phyloP scores from a whole-genome alignment of 2,329 filamentous ascomycete genomes.

The Neophaeococcomyces aloes region DNA sequence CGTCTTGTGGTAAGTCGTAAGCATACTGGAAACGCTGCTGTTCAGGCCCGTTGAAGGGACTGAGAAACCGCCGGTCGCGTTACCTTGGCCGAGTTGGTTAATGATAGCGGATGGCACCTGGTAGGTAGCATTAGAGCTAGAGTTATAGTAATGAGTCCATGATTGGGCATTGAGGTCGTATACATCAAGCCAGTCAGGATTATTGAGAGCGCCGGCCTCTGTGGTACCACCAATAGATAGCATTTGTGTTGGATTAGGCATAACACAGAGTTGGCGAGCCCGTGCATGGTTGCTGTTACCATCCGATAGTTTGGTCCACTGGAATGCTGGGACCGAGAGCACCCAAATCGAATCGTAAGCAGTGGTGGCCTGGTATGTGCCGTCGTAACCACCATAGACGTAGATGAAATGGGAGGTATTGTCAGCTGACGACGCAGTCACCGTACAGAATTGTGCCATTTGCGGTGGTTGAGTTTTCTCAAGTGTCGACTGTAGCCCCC shows the following conservation, averaged over 20 bases:
- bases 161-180: not conserved
- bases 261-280: not conserved
- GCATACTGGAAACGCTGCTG: not conserved
- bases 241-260: not conserved
- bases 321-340: conserved; percentile 28
- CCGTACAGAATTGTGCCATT: conserved; percentile 32
- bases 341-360: conserved; percentile 28
- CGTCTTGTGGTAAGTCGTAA: not conserved
- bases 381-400: conserved; percentile 29
- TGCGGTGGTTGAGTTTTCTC: conserved; percentile 27
- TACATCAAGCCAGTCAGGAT: not conserved
- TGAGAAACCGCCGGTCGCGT: not conserved
- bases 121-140: not conserved
- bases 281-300: not conserved
- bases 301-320: conserved; percentile 19
- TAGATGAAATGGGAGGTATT: conserved; percentile 29
- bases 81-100: not conserved
- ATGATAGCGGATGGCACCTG: not conserved
- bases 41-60: not conserved
- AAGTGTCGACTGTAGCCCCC: conserved; percentile 34
- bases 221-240: not conserved
- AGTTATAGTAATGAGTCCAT: not conserved
- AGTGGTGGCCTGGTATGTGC: conserved; percentile 5
- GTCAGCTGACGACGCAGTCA: conserved; percentile 30
- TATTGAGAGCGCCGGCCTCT: not conserved